A percentile compares a stretch with the other conserved stretches of the same genome.
phyloP scores from a whole-genome alignment of 2,329 filamentous ascomycete species.

The Phialocephala sp. region DNA sequence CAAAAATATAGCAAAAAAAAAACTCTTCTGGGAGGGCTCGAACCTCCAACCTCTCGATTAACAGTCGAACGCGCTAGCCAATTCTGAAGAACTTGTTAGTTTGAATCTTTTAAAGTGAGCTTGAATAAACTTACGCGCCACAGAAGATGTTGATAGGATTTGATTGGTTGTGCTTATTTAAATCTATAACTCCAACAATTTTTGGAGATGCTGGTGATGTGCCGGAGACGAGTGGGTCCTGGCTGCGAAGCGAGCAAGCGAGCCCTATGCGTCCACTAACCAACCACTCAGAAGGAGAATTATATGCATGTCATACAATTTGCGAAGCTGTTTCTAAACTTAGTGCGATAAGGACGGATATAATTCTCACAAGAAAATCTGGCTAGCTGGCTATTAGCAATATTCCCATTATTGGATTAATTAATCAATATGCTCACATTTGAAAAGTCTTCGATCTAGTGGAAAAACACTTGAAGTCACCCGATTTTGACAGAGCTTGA shows the following conservation, averaged over 20 bases:
- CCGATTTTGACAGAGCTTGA: no score
- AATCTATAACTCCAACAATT: neutral
- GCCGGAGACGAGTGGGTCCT: neutral
- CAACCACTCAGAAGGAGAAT: neutral
- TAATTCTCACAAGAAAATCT: no score
- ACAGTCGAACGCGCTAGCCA: conserved; percentile 17
- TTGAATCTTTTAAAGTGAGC: no score
- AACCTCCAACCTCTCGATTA: conserved; percentile 16
- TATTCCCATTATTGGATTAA: no score
- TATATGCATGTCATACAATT: neutral
- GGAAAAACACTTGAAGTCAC: no score
- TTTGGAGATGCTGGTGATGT: neutral
- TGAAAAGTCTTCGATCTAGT: no score
- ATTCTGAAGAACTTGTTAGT: neutral
- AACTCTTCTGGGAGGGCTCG: conserved; percentile 12
- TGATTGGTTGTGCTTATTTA: neutral
- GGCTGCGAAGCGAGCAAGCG: neutral
- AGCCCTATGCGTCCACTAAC: neutral
- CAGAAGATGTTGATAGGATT: conserved; percentile 5
- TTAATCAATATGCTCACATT: no score
- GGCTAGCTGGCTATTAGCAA: no score
- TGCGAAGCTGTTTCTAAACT: no score
- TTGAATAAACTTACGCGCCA: neutral
- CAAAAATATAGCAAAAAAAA: neutral
- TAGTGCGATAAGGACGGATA: no score